Conservation (phyloP, 192 early-diverging fungal genomes). For the Coemansia sp. region DNA sequence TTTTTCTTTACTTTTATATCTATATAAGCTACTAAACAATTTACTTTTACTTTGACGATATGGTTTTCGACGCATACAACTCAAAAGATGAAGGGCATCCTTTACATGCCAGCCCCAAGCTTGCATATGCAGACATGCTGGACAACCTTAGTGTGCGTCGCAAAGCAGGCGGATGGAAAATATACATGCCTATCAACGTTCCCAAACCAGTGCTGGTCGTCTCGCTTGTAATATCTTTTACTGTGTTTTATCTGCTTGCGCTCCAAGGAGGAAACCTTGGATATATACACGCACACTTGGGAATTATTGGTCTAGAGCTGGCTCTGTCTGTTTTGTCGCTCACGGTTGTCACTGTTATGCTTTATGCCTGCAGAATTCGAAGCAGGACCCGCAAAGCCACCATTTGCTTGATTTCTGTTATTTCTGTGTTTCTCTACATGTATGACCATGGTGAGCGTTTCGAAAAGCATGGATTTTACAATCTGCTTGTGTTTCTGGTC, state of each 20-base stretch:
- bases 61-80: not conserved
- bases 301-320: slow-evolving; percentile 50
- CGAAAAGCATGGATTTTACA: slow-evolving; percentile 59
- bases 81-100: not conserved
- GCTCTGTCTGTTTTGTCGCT: slow-evolving; percentile 49
- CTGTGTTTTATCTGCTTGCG: slow-evolving; percentile 14
- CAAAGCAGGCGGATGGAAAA: not conserved
- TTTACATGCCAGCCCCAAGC: not conserved
- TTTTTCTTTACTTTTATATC: not conserved
- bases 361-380: slow-evolving; percentile 46
- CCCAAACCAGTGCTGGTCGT: slow-evolving; percentile 17
- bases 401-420: slow-evolving; percentile 9
- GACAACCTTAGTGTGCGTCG: not conserved
- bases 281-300: slow-evolving; percentile 56
- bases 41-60: not conserved
- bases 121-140: not conserved
- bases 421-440: slow-evolving; percentile 35
- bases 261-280: slow-evolving; percentile 55
- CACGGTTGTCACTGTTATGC: slow-evolving; percentile 44
- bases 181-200: not conserved
- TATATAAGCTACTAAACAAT: not conserved
- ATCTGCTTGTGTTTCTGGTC: slow-evolving; percentile 57
- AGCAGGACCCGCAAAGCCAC: slow-evolving; percentile 22
- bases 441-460: slow-evolving; percentile 63
- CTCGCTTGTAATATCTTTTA: slow-evolving; percentile 3